phyloP scores from a whole-genome alignment of 2,329 filamentous ascomycete genomes.

The Xylariaceae sp. region DNA sequence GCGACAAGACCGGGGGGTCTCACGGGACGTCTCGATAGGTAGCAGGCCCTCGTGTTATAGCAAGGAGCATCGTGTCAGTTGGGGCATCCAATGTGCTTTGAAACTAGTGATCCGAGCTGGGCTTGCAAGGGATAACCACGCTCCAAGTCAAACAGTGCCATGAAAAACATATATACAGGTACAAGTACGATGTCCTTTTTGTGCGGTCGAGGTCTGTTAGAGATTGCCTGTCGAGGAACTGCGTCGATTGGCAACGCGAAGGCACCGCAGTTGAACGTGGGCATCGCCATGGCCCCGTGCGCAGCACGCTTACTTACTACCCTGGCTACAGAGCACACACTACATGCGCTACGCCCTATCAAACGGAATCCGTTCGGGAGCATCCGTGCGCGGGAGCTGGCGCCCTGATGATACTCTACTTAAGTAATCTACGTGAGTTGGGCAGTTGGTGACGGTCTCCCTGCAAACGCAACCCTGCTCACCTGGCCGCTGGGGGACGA shows the following conservation, averaged over 20 bases:
- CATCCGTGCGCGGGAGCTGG: slow-evolving; percentile 16
- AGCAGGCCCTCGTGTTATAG: slow-evolving; percentile 2
- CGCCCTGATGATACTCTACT: slow-evolving; percentile 8
- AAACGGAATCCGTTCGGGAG: slow-evolving; percentile 14
- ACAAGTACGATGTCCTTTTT: background rate
- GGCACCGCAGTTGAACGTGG: background rate
- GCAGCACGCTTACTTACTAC: background rate
- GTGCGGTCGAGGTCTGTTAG: no score
- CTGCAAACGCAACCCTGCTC: slow-evolving; percentile 5
- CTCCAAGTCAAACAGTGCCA: background rate
- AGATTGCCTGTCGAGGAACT: no score
- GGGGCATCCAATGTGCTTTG: slow-evolving; percentile 1
- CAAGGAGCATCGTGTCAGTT: slow-evolving; percentile 11
- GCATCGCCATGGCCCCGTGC: background rate
- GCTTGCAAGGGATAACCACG: background rate
- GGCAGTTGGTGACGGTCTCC: background rate
- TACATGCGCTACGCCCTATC: background rate
- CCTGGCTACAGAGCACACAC: background rate
- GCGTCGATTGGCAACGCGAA: background rate
- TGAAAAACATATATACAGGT: background rate
- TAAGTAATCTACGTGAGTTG: background rate
- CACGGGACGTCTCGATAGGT: background rate
- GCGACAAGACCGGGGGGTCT: background rate
- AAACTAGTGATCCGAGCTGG: background rate
- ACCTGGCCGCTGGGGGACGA: background rate